Evolutionary conservation across 305 asterid species (phyloP).

Genomic region (Solanum hybrid): DNA sequence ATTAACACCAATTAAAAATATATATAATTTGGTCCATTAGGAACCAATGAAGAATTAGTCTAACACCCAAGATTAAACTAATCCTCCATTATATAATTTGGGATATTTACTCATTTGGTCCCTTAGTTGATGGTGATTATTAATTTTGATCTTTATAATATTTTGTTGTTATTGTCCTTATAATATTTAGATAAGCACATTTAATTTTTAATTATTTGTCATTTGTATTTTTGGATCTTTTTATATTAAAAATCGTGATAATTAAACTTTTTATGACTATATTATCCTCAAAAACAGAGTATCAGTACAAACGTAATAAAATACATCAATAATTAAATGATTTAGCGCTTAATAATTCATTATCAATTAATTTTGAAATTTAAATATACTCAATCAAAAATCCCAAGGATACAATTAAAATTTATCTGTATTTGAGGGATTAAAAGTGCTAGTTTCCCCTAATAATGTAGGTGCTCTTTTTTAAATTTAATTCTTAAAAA

Average conservation of each 20-base stretch:
- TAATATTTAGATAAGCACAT: not conserved
- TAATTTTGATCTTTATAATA: not conserved
- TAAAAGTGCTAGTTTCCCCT: not conserved
- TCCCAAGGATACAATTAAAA: not conserved
- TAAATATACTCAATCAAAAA: not conserved
- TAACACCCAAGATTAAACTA: not conserved
- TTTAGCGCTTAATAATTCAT: not conserved
- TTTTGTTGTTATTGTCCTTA: not conserved
- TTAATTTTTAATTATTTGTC: not conserved
- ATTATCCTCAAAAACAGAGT: not conserved
- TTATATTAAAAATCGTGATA: not conserved
- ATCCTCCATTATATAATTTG: not conserved
- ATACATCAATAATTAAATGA: not conserved
- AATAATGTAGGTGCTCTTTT: not conserved
- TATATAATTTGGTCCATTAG: not conserved
- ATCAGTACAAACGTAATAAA: not conserved
- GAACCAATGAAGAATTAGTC: not conserved
- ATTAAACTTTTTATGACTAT: not conserved
- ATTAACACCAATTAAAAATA: not conserved
- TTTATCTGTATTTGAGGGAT: not conserved
- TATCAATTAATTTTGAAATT: not conserved
- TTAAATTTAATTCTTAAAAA: not conserved
- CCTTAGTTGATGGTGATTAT: not conserved
- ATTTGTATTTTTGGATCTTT: not conserved
- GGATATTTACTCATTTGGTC: not conserved